These are phyloP conservation scores for Tricholoma flavovirens DNA, from an alignment of 768 basidiomycete species.

Conservation along the genomic window DNA sequence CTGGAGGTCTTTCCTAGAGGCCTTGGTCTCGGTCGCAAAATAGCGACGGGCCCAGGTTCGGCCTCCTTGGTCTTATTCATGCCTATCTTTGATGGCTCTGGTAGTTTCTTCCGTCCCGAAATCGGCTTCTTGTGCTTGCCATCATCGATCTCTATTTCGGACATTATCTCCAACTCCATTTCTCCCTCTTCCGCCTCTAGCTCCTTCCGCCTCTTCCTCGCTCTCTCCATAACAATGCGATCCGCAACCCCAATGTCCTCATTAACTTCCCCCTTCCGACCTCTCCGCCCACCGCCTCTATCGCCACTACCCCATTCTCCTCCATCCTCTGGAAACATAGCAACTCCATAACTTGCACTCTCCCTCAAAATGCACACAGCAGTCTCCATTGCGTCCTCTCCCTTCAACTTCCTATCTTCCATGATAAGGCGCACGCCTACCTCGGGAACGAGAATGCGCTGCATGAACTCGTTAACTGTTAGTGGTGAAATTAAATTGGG, in stretches of 20 bases:
- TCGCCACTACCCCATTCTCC: constrained; percentile 41
- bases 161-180: constrained; percentile 4
- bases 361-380: constrained; percentile 63
- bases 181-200: constrained; percentile 29
- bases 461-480: constrained; percentile 69
- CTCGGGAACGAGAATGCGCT: constrained; percentile 87
- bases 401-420: constrained; percentile 55
- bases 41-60: background rate
- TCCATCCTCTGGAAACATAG: constrained; percentile 72
- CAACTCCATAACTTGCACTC: constrained; percentile 78
- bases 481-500: constrained; percentile 56
- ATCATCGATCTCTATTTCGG: constrained; percentile 5
- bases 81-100: constrained; percentile 8
- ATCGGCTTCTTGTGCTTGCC: constrained; percentile 7
- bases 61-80: constrained; percentile 13
- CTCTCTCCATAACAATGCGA: constrained; percentile 48
- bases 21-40: constrained; percentile 19
- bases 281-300: constrained; percentile 15
- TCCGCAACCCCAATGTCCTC: constrained; percentile 42
- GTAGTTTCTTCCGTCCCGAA: constrained; percentile 1
- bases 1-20: constrained; percentile 19
- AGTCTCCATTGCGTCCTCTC: constrained; percentile 28
- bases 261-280: constrained; percentile 16
- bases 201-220: constrained; percentile 46
- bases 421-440: constrained; percentile 76